Percentiles rank a stretch among this genome's conserved stretches.
phyloP scores from a whole-genome alignment of 2,329 filamentous ascomycete species.

The Cryphonectria naterciae region DNA sequence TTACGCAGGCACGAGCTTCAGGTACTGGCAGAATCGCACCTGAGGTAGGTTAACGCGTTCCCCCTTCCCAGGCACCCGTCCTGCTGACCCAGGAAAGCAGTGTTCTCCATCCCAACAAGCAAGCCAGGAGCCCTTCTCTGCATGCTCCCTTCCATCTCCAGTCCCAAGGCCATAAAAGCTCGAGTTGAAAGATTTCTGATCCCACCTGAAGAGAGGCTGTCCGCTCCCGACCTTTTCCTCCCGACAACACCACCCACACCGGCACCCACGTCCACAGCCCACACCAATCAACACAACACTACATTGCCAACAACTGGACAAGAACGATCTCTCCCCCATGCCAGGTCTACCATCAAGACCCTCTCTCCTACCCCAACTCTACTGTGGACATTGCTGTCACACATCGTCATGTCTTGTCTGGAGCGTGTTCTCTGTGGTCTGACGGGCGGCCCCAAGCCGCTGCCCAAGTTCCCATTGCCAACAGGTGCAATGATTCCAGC shows the following conservation, averaged over 20 bases:
- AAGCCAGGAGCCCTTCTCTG: neutral
- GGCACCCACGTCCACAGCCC: too few relatives aligned
- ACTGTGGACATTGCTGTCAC: neutral
- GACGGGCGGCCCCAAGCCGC: neutral
- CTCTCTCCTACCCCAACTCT: neutral
- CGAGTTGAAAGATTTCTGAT: neutral
- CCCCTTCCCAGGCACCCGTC: neutral
- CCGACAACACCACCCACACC: neutral
- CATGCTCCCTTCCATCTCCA: neutral
- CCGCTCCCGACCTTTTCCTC: neutral
- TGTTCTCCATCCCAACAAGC: neutral
- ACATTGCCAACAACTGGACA: neutral
- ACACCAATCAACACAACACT: too few relatives aligned
- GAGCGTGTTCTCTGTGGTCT: neutral
- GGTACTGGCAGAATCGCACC: neutral
- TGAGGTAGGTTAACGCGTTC: neutral
- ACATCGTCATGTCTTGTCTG: neutral
- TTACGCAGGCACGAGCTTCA: neutral
- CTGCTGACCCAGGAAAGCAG: neutral
- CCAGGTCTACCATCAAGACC: neutral
- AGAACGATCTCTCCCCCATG: neutral
- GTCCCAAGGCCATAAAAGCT: neutral
- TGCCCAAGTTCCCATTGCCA: neutral
- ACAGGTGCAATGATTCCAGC: neutral
- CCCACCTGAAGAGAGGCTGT: neutral